Conservation (phyloP, 208 protist genomes). For the Trypanosomatidae sp. region DNA sequence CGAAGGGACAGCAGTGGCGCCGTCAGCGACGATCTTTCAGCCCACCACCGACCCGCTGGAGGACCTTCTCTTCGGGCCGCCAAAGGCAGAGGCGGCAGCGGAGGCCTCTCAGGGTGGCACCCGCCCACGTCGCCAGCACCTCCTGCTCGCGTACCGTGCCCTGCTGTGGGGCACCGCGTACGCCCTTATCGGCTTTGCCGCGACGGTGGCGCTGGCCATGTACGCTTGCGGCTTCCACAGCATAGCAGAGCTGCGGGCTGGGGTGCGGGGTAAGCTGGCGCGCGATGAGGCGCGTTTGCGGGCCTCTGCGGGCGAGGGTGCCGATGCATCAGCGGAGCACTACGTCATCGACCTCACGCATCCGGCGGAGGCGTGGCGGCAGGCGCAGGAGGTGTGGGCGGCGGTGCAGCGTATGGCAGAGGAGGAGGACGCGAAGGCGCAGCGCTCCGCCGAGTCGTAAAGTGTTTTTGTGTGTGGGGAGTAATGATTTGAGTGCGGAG, state of each 20-base stretch:
- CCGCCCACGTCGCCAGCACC: constrained; percentile 18
- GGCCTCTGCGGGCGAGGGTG: background rate
- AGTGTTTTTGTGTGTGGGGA: background rate
- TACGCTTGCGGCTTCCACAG: constrained; percentile 49
- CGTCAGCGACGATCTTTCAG: constrained; percentile 16
- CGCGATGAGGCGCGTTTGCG: constrained; percentile 45
- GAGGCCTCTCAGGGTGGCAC: background rate
- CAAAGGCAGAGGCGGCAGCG: constrained; percentile 19
- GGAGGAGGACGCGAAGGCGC: background rate
- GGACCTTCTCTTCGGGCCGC: constrained; percentile 30
- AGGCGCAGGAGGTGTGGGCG: constrained; percentile 60
- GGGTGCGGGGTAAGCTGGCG: constrained; percentile 39
- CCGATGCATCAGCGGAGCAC: constrained; percentile 35
- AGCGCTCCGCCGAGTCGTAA: too few relatives aligned
- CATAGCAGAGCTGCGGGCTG: constrained; percentile 32
- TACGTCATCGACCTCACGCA: constrained; percentile 73
- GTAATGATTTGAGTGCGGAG: background rate
- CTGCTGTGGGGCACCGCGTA: constrained; percentile 74
- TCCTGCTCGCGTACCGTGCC: constrained; percentile 71
- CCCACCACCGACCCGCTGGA: constrained; percentile 43
- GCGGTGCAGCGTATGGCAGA: constrained; percentile 30
- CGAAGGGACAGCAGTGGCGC: too few relatives aligned
- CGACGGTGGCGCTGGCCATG: constrained; percentile 48
- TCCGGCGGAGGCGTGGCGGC: constrained; percentile 38
- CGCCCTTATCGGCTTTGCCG: constrained; percentile 45